Evolutionary conservation across 192 early-diverging fungal genomes (phyloP).

Genomic region (Chytriomyces sp.): DNA sequence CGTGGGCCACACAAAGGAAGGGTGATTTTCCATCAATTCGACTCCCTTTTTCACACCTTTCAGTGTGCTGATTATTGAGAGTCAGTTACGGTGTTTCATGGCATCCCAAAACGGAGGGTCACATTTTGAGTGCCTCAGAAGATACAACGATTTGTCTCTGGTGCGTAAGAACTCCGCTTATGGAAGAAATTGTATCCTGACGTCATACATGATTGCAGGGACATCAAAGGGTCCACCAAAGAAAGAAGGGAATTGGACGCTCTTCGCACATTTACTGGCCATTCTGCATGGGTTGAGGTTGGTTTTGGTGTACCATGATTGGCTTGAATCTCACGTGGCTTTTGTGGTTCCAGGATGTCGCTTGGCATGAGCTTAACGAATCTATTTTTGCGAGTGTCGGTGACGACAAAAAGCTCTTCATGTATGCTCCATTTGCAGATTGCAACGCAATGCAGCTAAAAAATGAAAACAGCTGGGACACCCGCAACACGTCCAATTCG

Average conservation of each 20-base stretch:
- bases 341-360: constrained; percentile 69
- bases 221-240: constrained; percentile 77
- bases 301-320: background rate
- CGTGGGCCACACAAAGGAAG: constrained; percentile 89
- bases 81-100: constrained; percentile 88
- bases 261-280: constrained; percentile 75
- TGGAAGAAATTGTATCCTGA: background rate
- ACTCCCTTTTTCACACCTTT: background rate
- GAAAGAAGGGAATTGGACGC: constrained; percentile 79
- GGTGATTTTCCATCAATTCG: constrained; percentile 53
- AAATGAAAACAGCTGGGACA: constrained; percentile 82
- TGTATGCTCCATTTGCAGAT: constrained; percentile 55
- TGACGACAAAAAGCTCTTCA: constrained; percentile 88
- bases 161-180: constrained; percentile 13
- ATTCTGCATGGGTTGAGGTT: constrained; percentile 90
- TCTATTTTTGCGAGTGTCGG: constrained; percentile 95
- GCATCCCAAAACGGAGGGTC: constrained; percentile 79
- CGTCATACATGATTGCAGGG: constrained; percentile 48
- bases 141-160: constrained; percentile 91
- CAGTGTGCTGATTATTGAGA: background rate
- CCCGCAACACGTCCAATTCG: constrained; percentile 62
- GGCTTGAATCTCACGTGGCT: background rate
- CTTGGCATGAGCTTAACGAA: constrained; percentile 84
- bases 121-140: constrained; percentile 89
- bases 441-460: background rate